Percentiles rank a stretch among this genome's conserved stretches.
phyloP scores from a whole-genome alignment of 352 stramenopile species.

The Globisporangium takayamanum region DNA sequence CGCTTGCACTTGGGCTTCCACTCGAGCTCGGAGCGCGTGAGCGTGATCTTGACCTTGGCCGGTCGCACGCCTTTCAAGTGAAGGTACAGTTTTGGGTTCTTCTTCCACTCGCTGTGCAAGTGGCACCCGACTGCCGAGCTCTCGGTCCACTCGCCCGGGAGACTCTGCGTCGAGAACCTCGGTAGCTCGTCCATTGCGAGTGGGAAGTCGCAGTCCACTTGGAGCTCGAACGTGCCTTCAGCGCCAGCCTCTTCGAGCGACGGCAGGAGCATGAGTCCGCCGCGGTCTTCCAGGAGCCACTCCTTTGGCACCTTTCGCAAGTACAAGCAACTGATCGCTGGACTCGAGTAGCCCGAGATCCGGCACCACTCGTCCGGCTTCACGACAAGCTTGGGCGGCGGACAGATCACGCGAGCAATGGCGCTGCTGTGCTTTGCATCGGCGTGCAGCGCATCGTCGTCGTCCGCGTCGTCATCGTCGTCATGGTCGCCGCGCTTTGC shows the following conservation, averaged over 20 bases:
- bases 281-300: constrained; percentile 41
- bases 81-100: constrained; percentile 83
- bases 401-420: constrained; percentile 17
- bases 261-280: constrained; percentile 65
- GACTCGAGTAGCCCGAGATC: constrained; percentile 50
- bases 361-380: constrained; percentile 74
- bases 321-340: constrained; percentile 49
- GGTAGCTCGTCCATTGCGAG: constrained; percentile 57
- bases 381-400: constrained; percentile 55
- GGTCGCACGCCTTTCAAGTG: constrained; percentile 62
- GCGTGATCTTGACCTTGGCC: constrained; percentile 68
- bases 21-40: constrained; percentile 76
- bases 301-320: constrained; percentile 60
- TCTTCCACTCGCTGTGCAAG: constrained; percentile 79
- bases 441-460: constrained; percentile 15
- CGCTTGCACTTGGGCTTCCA: constrained; percentile 79
- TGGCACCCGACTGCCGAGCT: constrained; percentile 64
- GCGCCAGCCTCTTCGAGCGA: constrained; percentile 61
- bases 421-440: constrained; percentile 7
- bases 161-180: constrained; percentile 57
- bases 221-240: constrained; percentile 79
- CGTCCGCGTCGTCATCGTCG: constrained; percentile 13
- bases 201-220: constrained; percentile 79
- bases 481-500: constrained; percentile 9
- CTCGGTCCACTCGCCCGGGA: constrained; percentile 74